Evolutionary conservation across 164 flowering plant genomes (phyloP).

Genomic region (Sextonia rubra): DNA sequence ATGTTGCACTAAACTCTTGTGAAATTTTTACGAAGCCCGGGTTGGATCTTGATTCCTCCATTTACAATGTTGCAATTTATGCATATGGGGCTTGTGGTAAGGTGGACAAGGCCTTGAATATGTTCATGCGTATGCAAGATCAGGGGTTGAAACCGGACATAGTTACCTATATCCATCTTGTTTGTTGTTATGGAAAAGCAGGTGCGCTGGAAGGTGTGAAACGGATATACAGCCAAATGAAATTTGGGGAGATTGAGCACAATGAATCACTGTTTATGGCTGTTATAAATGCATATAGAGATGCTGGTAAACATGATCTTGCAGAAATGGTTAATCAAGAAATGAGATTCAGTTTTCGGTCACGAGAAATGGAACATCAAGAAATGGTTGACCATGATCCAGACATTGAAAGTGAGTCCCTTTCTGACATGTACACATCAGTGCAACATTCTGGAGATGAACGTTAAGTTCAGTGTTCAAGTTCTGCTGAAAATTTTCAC

Average conservation of each 20-base stretch:
- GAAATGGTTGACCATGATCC: background rate
- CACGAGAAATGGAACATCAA: background rate
- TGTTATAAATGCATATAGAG: slow-evolving; percentile 54
- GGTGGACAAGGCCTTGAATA: slow-evolving; percentile 59
- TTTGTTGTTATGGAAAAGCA: slow-evolving; percentile 74
- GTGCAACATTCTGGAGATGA: background rate
- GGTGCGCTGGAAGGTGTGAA: slow-evolving; percentile 82
- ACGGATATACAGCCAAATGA: slow-evolving; percentile 53
- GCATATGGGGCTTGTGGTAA: slow-evolving; percentile 50
- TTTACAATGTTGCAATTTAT: slow-evolving; percentile 72
- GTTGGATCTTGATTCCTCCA: slow-evolving; percentile 37
- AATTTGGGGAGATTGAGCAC: slow-evolving; percentile 57
- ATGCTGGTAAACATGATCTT: slow-evolving; percentile 48
- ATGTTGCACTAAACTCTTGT: slow-evolving; percentile 55
- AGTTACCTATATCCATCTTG: slow-evolving; percentile 64
- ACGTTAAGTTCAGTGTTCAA: background rate
- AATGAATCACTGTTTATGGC: slow-evolving; percentile 59
- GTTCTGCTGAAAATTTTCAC: background rate
- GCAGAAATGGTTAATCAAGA: slow-evolving; percentile 56
- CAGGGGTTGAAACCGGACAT: slow-evolving; percentile 61
- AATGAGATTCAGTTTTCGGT: slow-evolving; percentile 45
- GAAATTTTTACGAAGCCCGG: slow-evolving; percentile 34
- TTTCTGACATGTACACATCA: background rate
- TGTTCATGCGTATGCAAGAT: slow-evolving; percentile 80
- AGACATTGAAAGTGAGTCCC: background rate